Evolutionary conservation across 441 rosid species (phyloP).

Genomic region (Bocquillonia castaneifolia): DNA sequence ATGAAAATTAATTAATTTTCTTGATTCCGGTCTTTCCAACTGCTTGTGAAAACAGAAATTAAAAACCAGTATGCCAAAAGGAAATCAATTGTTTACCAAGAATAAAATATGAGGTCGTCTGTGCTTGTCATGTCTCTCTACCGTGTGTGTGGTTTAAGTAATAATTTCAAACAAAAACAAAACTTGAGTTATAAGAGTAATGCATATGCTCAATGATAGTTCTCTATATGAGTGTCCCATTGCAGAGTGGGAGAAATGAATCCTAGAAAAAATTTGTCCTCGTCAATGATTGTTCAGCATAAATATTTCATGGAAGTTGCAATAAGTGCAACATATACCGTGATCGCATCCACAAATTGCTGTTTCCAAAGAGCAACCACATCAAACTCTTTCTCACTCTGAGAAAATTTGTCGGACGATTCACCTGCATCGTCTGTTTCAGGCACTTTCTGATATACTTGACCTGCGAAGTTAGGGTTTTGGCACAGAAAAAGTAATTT

Average conservation of each 20-base stretch:
- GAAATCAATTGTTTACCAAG: neutral
- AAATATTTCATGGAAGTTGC: conserved; percentile 9
- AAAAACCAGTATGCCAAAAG: neutral
- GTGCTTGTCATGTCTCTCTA: too few relatives aligned
- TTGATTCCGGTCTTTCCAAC: conserved; percentile 59
- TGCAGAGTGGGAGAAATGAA: neutral
- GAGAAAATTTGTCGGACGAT: conserved; percentile 31
- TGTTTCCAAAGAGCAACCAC: conserved; percentile 61
- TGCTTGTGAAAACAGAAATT: conserved; percentile 32
- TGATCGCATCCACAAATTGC: conserved; percentile 66
- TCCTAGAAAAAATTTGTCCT: neutral
- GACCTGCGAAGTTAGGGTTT: conserved; percentile 34
- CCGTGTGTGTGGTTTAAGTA: too few relatives aligned
- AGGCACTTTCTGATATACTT: conserved; percentile 46
- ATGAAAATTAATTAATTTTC: conserved; percentile 43
- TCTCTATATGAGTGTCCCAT: neutral
- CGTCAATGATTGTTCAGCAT: conserved; percentile 15
- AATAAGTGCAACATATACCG: conserved; percentile 31
- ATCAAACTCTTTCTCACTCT: conserved; percentile 26
- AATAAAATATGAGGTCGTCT: neutral
- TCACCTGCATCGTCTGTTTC: conserved; percentile 36
- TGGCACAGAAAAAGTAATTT: neutral
- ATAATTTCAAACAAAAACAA: too few relatives aligned
- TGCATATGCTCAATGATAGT: too few relatives aligned
- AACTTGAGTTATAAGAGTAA: neutral